These are phyloP conservation scores for Arxiozyma telluris DNA, from an alignment of 1,139 yeast species.

Conservation along the genomic window DNA sequence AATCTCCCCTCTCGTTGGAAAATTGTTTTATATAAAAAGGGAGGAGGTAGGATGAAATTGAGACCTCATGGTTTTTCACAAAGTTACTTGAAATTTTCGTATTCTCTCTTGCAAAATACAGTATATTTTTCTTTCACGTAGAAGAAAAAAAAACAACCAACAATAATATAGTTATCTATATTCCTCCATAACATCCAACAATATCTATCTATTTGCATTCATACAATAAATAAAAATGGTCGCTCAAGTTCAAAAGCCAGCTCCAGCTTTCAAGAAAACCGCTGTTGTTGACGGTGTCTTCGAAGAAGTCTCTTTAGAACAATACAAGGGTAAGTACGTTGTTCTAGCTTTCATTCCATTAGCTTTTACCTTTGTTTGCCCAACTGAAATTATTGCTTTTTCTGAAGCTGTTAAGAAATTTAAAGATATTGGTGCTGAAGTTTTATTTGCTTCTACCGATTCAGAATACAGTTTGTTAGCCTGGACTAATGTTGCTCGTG, in stretches of 20 bases:
- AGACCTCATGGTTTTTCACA: no score
- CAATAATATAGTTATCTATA: background rate
- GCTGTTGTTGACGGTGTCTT: conserved; percentile 95
- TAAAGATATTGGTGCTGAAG: conserved; percentile 76
- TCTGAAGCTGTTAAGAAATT: conserved; percentile 90
- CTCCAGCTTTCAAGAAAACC: conserved; percentile 91
- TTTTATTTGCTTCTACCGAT: conserved; percentile 94
- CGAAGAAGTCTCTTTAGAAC: conserved; percentile 88
- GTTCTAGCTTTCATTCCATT: conserved; percentile 92
- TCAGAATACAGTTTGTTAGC: conserved; percentile 95
- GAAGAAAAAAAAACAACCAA: background rate
- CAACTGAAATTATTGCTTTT: conserved; percentile 97
- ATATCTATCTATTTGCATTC: background rate
- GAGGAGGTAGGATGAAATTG: no score
- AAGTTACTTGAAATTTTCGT: no score
- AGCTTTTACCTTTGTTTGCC: conserved; percentile 99
- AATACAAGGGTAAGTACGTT: conserved; percentile 97
- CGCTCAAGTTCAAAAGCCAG: conserved; percentile 86
- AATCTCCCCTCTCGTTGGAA: background rate
- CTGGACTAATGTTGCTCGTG: conserved; percentile 94
- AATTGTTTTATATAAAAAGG: no score
- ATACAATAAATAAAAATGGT: conserved; percentile 43
- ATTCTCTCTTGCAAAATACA: no score
- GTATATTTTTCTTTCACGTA: no score
- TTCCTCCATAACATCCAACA: no score